Evolutionary conservation across 129 eudicot genomes (phyloP), one percentile per base, ranked within the genome.

Genomic region (Flaveria sonorensis): DNA sequence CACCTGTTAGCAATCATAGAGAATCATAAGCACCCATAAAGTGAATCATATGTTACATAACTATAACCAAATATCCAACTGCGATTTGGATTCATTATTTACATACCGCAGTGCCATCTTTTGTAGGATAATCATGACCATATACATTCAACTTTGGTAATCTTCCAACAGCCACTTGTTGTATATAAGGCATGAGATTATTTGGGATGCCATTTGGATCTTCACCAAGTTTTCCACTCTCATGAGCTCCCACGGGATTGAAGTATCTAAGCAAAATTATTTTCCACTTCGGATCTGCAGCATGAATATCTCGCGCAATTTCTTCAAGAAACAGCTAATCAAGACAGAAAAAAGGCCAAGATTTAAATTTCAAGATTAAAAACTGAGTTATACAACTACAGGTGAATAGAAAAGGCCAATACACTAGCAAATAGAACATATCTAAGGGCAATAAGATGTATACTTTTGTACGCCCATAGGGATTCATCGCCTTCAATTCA

Each of bases 381-480:
- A 50, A 14, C 56, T 15, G 56, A 50, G 7, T 36, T 36, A 36
- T 36, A 36, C 40, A 36, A 36, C 40, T 36, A 36, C 40, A 0
- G 7, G 40, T 36, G 40, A 36, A 36, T 5, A 36, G 40, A 36
- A 36, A 36, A 36, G 40, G 40, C 40, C 1, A 36, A 36, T 4
- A 36, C 40, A 36, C 40, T 36, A 36, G 40, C 40, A 36, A 36
- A 36, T 36, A 36, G 40, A 36, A 36, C 40, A 2, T 46, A 46
- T 46, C 13, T 11, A 46, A 46, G 51, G 51, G 51, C 51, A 11
- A 46, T 46, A 46, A 46, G 51, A 12, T 46, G 14, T 10, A 46
- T 9, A 93, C 98, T 97, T 93, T 93, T 19, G 98, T 93, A 21
- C 97, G 98, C n/a, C 98, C 98, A 81, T 91, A 93, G 8, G 98